Evolutionary conservation across 495 filamentous ascomycete genomes (phyloP).

Genomic region (Penicillium angulare): DNA sequence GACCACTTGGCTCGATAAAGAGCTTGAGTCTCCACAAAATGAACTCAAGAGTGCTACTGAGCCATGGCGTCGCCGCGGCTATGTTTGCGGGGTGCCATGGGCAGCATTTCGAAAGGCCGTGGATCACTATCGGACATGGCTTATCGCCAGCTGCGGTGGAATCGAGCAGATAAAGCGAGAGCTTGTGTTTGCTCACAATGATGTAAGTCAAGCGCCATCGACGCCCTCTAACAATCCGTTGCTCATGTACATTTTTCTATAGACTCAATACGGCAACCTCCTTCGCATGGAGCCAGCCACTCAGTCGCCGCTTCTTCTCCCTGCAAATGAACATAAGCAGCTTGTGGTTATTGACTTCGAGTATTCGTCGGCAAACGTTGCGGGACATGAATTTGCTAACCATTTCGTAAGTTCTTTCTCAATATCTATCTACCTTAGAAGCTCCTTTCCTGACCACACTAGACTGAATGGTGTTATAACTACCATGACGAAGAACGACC

Average conservation of each 20-base stretch:
- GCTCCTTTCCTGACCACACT: constrained; percentile 3
- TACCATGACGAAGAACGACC: constrained; percentile 72
- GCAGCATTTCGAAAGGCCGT: constrained; percentile 70
- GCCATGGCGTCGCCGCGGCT: constrained; percentile 64
- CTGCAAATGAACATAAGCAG: constrained; percentile 89
- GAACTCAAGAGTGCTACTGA: constrained; percentile 36
- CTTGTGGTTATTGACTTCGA: constrained; percentile 98
- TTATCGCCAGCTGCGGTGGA: constrained; percentile 70
- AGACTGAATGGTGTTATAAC: constrained; percentile 96
- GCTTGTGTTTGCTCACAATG: constrained; percentile 95
- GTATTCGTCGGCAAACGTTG: constrained; percentile 87
- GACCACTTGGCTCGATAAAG: constrained; percentile 70
- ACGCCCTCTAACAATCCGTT: no score
- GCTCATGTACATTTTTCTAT: constrained; percentile 15
- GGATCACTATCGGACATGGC: constrained; percentile 72
- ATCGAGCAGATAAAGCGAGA: constrained; percentile 61
- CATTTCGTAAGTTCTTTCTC: constrained; percentile 67
- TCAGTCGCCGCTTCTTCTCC: constrained; percentile 83
- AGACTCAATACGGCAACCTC: constrained; percentile 99
- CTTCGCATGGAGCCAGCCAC: constrained; percentile 81
- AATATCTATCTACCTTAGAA: background rate
- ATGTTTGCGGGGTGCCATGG: constrained; percentile 87
- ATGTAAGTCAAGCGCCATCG: constrained; percentile 79
- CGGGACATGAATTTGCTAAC: constrained; percentile 92
- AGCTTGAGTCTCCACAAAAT: constrained; percentile 51